Conservation (phyloP, 768 basidiomycete species). For the Baorangia bicolor region DNA sequence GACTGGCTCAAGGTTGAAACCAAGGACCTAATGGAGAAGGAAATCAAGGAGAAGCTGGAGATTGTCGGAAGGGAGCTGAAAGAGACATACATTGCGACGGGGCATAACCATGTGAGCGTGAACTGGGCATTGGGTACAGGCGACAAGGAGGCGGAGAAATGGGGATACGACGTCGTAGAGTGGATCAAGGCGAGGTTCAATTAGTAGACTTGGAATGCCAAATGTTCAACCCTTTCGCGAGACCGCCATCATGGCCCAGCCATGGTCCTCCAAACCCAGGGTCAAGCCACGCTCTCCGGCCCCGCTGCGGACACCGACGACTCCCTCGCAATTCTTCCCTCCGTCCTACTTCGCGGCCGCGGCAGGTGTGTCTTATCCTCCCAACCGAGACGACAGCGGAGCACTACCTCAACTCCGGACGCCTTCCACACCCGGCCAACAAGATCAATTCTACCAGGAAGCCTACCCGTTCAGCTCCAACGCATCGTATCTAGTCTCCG, state of each 20-base stretch:
- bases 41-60: slow-evolving; percentile 38
- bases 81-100: slow-evolving; percentile 39
- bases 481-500: slow-evolving; percentile 1
- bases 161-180: slow-evolving; percentile 48
- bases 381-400: slow-evolving; percentile 3
- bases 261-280: slow-evolving; percentile 24
- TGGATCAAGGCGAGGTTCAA: slow-evolving; percentile 32
- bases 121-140: slow-evolving; percentile 51
- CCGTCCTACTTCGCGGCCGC: slow-evolving; percentile 58
- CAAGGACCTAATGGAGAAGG: slow-evolving; percentile 38
- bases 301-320: slow-evolving; percentile 27
- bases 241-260: slow-evolving; percentile 8
- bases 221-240: neutral
- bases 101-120: slow-evolving; percentile 66
- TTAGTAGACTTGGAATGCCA: slow-evolving; percentile 10
- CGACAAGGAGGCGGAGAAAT: slow-evolving; percentile 58
- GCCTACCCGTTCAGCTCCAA: slow-evolving; percentile 17
- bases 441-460: slow-evolving; percentile 1
- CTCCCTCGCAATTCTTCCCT: slow-evolving; percentile 45
- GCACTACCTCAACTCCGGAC: neutral
- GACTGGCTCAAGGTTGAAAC: slow-evolving; percentile 38
- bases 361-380: slow-evolving; percentile 36
- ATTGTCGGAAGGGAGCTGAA: slow-evolving; percentile 16
- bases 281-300: slow-evolving; percentile 45
- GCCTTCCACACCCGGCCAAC: slow-evolving; percentile 2